phyloP scores from a whole-genome alignment of 169 alveolate genomes.

The Cystoisospora suis region DNA sequence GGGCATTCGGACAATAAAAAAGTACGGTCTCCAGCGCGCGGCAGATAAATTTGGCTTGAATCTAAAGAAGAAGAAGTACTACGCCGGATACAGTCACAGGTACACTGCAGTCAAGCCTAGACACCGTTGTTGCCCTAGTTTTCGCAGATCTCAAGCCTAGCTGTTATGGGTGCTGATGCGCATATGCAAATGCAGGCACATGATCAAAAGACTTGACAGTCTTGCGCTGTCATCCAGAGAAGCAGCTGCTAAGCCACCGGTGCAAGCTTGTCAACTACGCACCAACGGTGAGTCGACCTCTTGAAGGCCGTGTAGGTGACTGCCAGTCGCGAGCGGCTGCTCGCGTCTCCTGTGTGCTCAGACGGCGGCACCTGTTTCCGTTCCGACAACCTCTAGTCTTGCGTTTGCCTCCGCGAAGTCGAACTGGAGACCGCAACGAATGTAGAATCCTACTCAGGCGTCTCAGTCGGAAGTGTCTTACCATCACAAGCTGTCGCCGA shows the following conservation, averaged over 20 bases:
- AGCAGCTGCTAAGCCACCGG: too few relatives aligned
- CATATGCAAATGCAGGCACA: too few relatives aligned
- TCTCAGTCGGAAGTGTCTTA: background rate
- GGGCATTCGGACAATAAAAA: slow-evolving; percentile 84
- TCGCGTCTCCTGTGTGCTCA: background rate
- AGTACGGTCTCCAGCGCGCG: slow-evolving; percentile 82
- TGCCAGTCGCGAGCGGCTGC: background rate
- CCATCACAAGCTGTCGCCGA: slow-evolving; percentile 6
- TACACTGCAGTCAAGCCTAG: background rate
- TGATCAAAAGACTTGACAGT: too few relatives aligned
- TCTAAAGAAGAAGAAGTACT: slow-evolving; percentile 77
- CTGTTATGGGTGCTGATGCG: too few relatives aligned
- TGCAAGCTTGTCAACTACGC: too few relatives aligned
- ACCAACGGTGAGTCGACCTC: too few relatives aligned
- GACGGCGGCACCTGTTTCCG: slow-evolving; percentile 9
- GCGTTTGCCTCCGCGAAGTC: slow-evolving; percentile 13
- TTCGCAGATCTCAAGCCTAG: too few relatives aligned
- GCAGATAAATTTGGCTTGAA: slow-evolving; percentile 80
- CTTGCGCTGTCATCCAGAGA: too few relatives aligned
- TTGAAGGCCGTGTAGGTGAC: too few relatives aligned
- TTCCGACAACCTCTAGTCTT: background rate
- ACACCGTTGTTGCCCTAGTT: background rate
- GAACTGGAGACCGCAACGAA: background rate
- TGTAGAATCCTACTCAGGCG: background rate
- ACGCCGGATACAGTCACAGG: slow-evolving; percentile 79